Evolutionary conservation across 164 flowering plant species (phyloP).

Genomic region (Nelumbo lutea): DNA sequence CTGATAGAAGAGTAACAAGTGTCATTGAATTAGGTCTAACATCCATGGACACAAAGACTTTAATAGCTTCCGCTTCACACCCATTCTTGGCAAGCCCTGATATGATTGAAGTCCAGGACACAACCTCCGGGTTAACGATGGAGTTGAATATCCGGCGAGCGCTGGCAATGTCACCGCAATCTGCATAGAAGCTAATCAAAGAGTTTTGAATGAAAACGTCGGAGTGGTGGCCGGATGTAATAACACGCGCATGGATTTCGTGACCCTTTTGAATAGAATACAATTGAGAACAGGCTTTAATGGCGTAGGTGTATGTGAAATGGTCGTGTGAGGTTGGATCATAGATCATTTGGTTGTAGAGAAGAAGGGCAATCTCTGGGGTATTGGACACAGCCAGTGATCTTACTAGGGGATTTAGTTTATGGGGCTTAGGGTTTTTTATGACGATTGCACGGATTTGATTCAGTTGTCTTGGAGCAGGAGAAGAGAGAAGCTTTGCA

Average conservation of each 20-base stretch:
- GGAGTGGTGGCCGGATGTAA: slow-evolving; percentile 22
- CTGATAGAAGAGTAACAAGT: slow-evolving; percentile 24
- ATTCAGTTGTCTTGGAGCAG: background rate
- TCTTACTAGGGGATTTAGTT: background rate
- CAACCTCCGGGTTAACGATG: slow-evolving; percentile 23
- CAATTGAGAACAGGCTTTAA: slow-evolving; percentile 19
- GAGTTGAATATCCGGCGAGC: slow-evolving; percentile 18
- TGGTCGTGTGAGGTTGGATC: slow-evolving; percentile 25
- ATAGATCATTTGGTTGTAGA: slow-evolving; percentile 29
- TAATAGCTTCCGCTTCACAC: slow-evolving; percentile 25
- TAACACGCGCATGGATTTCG: slow-evolving; percentile 26
- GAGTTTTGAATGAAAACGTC: slow-evolving; percentile 29
- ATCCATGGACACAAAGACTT: slow-evolving; percentile 20
- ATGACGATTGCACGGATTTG: background rate
- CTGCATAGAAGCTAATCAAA: slow-evolving; percentile 21
- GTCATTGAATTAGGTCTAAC: slow-evolving; percentile 29
- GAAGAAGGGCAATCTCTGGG: slow-evolving; percentile 12
- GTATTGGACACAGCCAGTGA: background rate
- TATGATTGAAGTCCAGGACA: slow-evolving; percentile 36
- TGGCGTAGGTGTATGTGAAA: slow-evolving; percentile 31
- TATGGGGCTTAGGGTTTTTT: background rate
- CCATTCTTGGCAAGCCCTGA: slow-evolving; percentile 31
- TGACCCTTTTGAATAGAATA: slow-evolving; percentile 16
- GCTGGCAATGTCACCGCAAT: slow-evolving; percentile 5
- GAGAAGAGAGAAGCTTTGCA: background rate